phyloP scores from a whole-genome alignment of 1,284 basidiomycete genomes.

The Vanrija pseudolonga region DNA sequence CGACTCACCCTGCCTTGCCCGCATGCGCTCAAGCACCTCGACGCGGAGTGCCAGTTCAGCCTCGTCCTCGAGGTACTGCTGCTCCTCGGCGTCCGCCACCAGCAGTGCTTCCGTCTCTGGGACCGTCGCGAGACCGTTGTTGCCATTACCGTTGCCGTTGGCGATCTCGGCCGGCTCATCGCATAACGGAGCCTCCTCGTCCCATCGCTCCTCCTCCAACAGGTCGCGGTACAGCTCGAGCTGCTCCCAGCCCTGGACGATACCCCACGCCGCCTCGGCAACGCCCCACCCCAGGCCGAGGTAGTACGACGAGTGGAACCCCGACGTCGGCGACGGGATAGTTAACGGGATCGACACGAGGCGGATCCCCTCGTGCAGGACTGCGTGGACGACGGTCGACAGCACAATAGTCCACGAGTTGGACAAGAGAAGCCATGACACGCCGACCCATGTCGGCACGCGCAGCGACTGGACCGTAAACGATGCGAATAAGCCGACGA shows the following conservation, averaged over 20 bases:
- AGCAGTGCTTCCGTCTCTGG: slow-evolving; percentile 16
- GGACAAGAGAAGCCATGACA: slow-evolving; percentile 27
- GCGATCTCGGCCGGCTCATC: slow-evolving; percentile 7
- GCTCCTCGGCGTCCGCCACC: slow-evolving; percentile 13
- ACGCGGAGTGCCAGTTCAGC: slow-evolving; percentile 44
- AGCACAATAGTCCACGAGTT: slow-evolving; percentile 1
- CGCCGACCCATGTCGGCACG: slow-evolving; percentile 37
- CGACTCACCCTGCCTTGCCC: slow-evolving; percentile 37
- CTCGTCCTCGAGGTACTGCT: slow-evolving; percentile 25
- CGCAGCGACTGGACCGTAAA: slow-evolving; percentile 43
- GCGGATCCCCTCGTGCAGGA: slow-evolving; percentile 43
- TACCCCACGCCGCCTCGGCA: slow-evolving; percentile 46
- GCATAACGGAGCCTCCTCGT: not conserved
- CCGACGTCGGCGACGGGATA: slow-evolving; percentile 38
- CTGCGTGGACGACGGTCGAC: slow-evolving; percentile 32
- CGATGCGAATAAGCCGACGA: slow-evolving; percentile 43
- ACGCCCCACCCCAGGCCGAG: slow-evolving; percentile 48
- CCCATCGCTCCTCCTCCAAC: slow-evolving; percentile 18
- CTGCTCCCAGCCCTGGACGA: slow-evolving; percentile 47
- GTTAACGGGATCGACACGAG: slow-evolving; percentile 38
- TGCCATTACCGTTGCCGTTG: not conserved
- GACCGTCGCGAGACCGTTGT: slow-evolving; percentile 13
- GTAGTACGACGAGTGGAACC: slow-evolving; percentile 47
- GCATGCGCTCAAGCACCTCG: slow-evolving; percentile 43
- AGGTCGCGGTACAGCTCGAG: slow-evolving; percentile 45